phyloP scores from a whole-genome alignment of 768 basidiomycete genomes.

The Strobilomyces dryophilus region DNA sequence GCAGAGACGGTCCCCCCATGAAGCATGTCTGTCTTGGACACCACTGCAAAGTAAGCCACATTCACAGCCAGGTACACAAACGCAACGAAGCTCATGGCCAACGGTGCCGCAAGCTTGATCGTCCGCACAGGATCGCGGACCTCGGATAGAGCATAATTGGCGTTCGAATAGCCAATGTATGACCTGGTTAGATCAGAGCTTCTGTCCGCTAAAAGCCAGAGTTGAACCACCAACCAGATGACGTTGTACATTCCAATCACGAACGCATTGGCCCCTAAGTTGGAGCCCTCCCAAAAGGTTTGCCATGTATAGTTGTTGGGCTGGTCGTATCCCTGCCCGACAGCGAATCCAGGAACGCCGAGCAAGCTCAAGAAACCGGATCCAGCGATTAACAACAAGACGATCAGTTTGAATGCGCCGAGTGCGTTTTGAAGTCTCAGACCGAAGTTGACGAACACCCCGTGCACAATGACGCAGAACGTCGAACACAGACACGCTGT shows the following conservation, averaged over 20 bases:
- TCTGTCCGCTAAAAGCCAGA: background rate
- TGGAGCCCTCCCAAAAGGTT: constrained; percentile 61
- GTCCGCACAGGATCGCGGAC: constrained; percentile 66
- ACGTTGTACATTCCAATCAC: constrained; percentile 64
- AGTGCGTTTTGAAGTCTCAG: constrained; percentile 61
- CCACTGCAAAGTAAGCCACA: constrained; percentile 70
- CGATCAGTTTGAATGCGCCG: constrained; percentile 58
- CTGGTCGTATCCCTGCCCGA: constrained; percentile 45
- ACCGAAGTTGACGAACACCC: constrained; percentile 49
- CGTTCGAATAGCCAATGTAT: constrained; percentile 68
- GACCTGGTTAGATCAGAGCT: constrained; percentile 42
- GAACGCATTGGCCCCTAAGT: constrained; percentile 53
- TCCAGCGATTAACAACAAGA: constrained; percentile 47
- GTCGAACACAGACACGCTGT: constrained; percentile 30
- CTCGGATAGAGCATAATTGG: constrained; percentile 72
- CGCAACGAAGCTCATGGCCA: constrained; percentile 57
- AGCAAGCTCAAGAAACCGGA: constrained; percentile 51
- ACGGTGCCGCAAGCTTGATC: constrained; percentile 64
- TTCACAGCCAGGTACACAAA: constrained; percentile 62
- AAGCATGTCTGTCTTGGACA: constrained; percentile 65
- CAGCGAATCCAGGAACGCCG: constrained; percentile 45
- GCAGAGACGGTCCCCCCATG: constrained; percentile 60
- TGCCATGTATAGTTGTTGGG: constrained; percentile 58
- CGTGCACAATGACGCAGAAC: constrained; percentile 55
- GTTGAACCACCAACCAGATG: constrained; percentile 50